phyloP scores from a whole-genome alignment of 2,329 filamentous ascomycete genomes.

The Fusarium decemcellulare region DNA sequence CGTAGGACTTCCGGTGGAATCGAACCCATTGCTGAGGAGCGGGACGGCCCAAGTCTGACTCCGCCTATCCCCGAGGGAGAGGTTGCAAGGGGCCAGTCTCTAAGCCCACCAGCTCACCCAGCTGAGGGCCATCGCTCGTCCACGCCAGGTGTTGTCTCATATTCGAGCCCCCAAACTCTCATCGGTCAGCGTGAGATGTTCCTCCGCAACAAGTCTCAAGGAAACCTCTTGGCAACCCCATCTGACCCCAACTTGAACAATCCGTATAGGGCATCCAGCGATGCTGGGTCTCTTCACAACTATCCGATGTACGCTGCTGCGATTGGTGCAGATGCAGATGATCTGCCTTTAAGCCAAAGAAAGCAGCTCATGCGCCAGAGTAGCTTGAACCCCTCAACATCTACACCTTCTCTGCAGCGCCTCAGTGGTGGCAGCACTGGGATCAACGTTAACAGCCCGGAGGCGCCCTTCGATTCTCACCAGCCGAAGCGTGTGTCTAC shows the following conservation, averaged over 20 bases:
- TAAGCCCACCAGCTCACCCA: constrained; percentile 38
- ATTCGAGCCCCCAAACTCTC: constrained; percentile 67
- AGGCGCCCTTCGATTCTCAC: constrained; percentile 65
- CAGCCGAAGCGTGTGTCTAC: constrained; percentile 65
- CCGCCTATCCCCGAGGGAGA: constrained; percentile 37
- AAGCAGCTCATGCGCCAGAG: constrained; percentile 71
- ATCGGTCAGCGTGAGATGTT: constrained; percentile 69
- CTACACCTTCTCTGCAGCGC: constrained; percentile 43
- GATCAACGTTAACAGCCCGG: constrained; percentile 47
- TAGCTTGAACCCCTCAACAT: constrained; percentile 54
- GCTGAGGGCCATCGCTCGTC: constrained; percentile 48
- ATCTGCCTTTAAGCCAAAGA: constrained; percentile 80
- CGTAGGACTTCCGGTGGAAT: constrained; percentile 49
- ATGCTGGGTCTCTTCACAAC: constrained; percentile 59
- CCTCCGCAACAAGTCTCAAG: constrained; percentile 66
- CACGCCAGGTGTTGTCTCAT: constrained; percentile 64
- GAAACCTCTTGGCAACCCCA: constrained; percentile 51
- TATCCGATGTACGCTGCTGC: constrained; percentile 50
- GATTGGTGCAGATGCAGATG: constrained; percentile 67
- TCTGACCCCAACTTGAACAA: constrained; percentile 47
- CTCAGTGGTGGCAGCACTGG: constrained; percentile 45
- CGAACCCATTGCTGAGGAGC: constrained; percentile 63
- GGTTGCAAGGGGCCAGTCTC: constrained; percentile 14
- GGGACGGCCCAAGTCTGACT: constrained; percentile 27
- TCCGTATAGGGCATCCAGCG: constrained; percentile 53